These are phyloP conservation scores for Cordyceps pruinosa DNA, from an alignment of 2,329 filamentous ascomycete species.

Conservation along the genomic window DNA sequence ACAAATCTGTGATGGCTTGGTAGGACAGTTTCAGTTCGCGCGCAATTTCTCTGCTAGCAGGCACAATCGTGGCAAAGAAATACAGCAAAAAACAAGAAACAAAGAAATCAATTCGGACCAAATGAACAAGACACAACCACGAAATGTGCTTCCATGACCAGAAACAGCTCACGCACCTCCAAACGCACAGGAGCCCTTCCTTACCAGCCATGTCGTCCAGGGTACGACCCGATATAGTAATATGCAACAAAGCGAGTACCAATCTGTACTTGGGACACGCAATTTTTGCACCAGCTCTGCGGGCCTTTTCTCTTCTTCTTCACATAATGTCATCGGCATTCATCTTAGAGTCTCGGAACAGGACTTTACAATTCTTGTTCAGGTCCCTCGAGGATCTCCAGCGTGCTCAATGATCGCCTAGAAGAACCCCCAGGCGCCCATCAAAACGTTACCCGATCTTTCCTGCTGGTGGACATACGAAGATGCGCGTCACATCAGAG, in stretches of 20 bases:
- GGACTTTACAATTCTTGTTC: slow-evolving; percentile 84
- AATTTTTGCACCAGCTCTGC: slow-evolving; percentile 18
- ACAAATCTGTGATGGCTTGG: too few relatives aligned
- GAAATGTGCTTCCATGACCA: background rate
- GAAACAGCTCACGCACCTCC: background rate
- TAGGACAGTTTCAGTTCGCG: too few relatives aligned
- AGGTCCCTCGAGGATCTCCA: slow-evolving; percentile 73
- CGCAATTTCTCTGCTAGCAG: background rate
- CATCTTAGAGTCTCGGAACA: slow-evolving; percentile 99
- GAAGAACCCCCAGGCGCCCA: slow-evolving; percentile 64
- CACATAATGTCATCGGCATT: slow-evolving; percentile 76
- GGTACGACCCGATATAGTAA: slow-evolving; percentile 12
- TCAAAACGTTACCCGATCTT: slow-evolving; percentile 58
- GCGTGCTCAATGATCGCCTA: slow-evolving; percentile 98
- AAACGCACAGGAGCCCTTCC: background rate
- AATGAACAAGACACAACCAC: background rate
- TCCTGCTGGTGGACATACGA: slow-evolving; percentile 37
- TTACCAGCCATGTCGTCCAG: background rate
- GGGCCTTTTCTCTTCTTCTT: slow-evolving; percentile 38
- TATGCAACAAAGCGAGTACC: slow-evolving; percentile 23
- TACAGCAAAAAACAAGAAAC: background rate
- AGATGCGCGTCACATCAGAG: slow-evolving; percentile 38
- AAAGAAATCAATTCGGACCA: background rate
- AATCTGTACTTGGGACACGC: slow-evolving; percentile 13
- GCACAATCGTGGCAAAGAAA: too few relatives aligned